Base-by-base conservation (phyloP, 257 asterid genomes). In the Solanum okadae region DNA sequence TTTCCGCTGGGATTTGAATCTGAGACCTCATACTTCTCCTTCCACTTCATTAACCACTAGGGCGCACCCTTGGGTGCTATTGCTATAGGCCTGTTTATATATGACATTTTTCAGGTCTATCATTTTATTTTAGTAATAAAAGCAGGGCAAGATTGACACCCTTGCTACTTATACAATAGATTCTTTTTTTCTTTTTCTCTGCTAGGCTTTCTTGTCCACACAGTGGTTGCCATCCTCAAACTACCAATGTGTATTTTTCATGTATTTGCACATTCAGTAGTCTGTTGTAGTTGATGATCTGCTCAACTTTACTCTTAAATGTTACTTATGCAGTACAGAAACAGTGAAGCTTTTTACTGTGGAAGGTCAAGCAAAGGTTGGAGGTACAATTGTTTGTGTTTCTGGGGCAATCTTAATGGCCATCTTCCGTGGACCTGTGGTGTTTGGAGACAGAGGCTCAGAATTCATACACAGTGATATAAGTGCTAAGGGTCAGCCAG, bases 361-460 rank as follows among this genome's bases (percentile, higher is more conserved):
- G 63, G 98, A 96, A 93, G 99, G 99, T 75, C 98, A 92, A 89
- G 95, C 98, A 87, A 97, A 97, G 95, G 61, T 97, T 87, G 98
- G 97, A 31, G 99, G 99, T 79, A 95, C 99, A 14, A 91, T 96
- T 88, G 92, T 96, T 76, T 97, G 99, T 91, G 96, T 97, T 83
- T 93, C 92, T 83, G 99, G 98, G 87, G 99, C 99, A 71, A 86
- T 97, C 86, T 81, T 97, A 67, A 97, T 97, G 99, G 96, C 98
- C 61, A 65, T 92, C 90, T 96, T 93, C 92, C 96, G 98, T 23
- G 99, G 99, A 68, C 99, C 99, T 81, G 95, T 94, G 65, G 91
- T 97, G 34, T 92, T 97, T 35, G 99, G 99, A 61, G 77, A 90
- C 86, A 88, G 83, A 86, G 97, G 94, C 89, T 83, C 96, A 86